phyloP scores from a whole-genome alignment of 345 rosid species.

The Arabidopsis arenosa region DNA sequence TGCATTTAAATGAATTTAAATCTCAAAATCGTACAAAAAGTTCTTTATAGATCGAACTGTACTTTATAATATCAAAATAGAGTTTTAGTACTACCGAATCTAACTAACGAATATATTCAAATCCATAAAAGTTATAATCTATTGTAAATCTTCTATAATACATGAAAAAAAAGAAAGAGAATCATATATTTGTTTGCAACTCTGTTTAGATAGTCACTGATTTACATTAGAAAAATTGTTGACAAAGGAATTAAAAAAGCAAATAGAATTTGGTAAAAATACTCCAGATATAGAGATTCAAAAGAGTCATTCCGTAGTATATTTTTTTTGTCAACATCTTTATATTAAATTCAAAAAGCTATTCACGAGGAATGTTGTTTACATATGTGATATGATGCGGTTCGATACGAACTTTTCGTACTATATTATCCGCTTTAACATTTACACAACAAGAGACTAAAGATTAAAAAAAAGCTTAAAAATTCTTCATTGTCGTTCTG shows the following conservation, averaged over 20 bases:
- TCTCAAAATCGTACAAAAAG: not conserved
- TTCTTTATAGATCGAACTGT: not conserved
- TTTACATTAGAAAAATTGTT: too few relatives aligned
- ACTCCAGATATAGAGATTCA: not conserved
- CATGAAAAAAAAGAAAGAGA: not conserved
- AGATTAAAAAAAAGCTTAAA: too few relatives aligned
- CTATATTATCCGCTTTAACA: too few relatives aligned
- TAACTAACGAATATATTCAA: not conserved
- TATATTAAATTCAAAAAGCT: too few relatives aligned
- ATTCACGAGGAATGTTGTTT: too few relatives aligned
- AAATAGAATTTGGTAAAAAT: not conserved
- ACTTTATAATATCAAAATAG: not conserved
- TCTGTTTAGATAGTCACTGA: not conserved
- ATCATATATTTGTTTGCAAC: not conserved
- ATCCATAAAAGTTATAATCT: not conserved
- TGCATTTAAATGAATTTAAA: not conserved
- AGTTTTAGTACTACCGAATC: not conserved
- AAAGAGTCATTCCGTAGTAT: too few relatives aligned
- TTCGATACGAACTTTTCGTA: too few relatives aligned
- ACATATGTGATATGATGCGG: too few relatives aligned
- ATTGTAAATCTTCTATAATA: not conserved
- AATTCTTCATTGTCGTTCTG: too few relatives aligned
- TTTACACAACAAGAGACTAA: too few relatives aligned
- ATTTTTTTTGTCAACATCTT: too few relatives aligned
- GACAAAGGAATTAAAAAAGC: too few relatives aligned